Evolutionary conservation across 2,329 filamentous ascomycete genomes (phyloP).

Genomic region (Fusarium oligoseptatum): DNA sequence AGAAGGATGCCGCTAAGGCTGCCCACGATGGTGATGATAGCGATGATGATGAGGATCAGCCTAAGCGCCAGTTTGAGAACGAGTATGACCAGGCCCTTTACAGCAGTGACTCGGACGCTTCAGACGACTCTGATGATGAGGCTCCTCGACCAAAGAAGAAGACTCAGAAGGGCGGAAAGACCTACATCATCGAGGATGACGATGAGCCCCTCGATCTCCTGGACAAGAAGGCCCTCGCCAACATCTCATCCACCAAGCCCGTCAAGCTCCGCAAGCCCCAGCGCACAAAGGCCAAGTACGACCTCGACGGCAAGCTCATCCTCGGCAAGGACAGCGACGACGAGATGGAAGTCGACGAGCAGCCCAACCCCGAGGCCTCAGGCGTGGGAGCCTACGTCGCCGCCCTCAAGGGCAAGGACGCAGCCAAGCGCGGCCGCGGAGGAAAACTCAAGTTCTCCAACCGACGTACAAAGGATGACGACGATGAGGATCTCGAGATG

Average conservation of each 20-base stretch:
- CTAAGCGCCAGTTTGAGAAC: conserved; percentile 80
- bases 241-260: conserved; percentile 93
- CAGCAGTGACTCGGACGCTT: conserved; percentile 77
- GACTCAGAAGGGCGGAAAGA: conserved; percentile 72
- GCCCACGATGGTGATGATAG: conserved; percentile 70
- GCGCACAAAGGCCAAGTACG: conserved; percentile 73
- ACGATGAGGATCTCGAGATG: conserved; percentile 66
- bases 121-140: conserved; percentile 66
- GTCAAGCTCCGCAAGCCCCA: conserved; percentile 70
- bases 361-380: conserved; percentile 67
- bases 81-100: conserved; percentile 98
- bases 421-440: conserved; percentile 72
- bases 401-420: conserved; percentile 76
- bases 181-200: conserved; percentile 94
- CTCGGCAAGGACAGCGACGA: conserved; percentile 71
- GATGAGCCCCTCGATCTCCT: conserved; percentile 96
- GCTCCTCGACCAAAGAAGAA: conserved; percentile 63
- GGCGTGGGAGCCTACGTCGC: conserved; percentile 79
- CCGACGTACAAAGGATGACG: conserved; percentile 62
- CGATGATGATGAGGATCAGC: conserved; percentile 63
- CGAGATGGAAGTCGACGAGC: conserved; percentile 74
- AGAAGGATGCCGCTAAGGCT: conserved; percentile 78
- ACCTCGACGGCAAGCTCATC: conserved; percentile 85
- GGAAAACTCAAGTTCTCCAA: conserved; percentile 81
- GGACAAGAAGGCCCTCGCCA: conserved; percentile 88